Conservation (phyloP, 1,284 basidiomycete genomes). For the Naganishia cerealis region DNA sequence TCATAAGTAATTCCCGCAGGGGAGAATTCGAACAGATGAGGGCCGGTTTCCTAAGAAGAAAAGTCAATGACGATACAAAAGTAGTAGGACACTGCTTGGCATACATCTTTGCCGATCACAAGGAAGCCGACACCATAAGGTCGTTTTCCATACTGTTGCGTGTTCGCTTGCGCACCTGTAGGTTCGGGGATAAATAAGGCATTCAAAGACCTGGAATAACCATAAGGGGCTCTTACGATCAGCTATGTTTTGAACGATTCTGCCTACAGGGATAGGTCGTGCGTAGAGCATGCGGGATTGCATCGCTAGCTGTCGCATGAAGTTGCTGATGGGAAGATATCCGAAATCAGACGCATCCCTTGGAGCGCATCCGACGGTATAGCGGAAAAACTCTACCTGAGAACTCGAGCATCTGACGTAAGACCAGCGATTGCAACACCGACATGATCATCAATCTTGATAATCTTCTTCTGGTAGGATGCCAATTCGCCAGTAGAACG, state of each 20-base stretch:
- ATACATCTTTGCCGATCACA: slow-evolving; percentile 84
- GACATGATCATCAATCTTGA: slow-evolving; percentile 97
- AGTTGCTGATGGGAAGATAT: slow-evolving; percentile 66
- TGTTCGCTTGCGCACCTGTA: slow-evolving; percentile 95
- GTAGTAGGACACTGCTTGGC: neutral
- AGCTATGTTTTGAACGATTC: slow-evolving; percentile 88
- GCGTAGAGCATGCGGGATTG: slow-evolving; percentile 91
- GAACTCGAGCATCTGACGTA: slow-evolving; percentile 93
- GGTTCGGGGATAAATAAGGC: neutral
- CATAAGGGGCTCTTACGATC: slow-evolving; percentile 65
- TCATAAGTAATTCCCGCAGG: slow-evolving; percentile 97
- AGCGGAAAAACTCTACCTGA: slow-evolving; percentile 65
- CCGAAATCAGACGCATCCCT: neutral
- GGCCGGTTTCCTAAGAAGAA: slow-evolving; percentile 68
- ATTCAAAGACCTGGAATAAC: neutral
- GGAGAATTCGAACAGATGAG: slow-evolving; percentile 97
- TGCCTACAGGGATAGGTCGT: slow-evolving; percentile 87
- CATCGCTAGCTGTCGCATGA: slow-evolving; percentile 99
- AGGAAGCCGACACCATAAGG: slow-evolving; percentile 99
- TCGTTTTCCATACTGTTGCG: slow-evolving; percentile 94
- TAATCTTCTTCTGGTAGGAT: slow-evolving; percentile 99
- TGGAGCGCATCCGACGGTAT: neutral
- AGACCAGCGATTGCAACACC: slow-evolving; percentile 98
- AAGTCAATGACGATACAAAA: slow-evolving; percentile 6
- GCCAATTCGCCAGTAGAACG: slow-evolving; percentile 98